Conservation (phyloP, 352 stramenopile species). For the Globisporangium solare region DNA sequence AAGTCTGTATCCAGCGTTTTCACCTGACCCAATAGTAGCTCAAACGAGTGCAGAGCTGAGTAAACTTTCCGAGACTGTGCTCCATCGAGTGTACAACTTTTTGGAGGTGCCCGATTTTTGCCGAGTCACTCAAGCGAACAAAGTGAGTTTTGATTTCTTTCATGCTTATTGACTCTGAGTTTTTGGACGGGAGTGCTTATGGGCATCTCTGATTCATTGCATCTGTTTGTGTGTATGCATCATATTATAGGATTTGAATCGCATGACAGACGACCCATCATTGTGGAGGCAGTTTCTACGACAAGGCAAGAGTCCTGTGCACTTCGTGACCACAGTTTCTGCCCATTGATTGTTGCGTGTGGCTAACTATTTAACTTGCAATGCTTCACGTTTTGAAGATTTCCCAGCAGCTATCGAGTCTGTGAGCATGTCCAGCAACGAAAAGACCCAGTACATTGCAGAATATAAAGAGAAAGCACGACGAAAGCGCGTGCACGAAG, state of each 20-base stretch:
- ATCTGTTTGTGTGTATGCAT: not conserved
- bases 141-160: conserved; percentile 15
- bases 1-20: conserved; percentile 35
- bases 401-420: conserved; percentile 9
- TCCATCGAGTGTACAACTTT: conserved; percentile 23
- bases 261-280: conserved; percentile 8
- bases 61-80: conserved; percentile 27
- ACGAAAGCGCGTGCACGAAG: not conserved
- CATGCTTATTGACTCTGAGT: not conserved
- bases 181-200: not conserved
- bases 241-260: conserved; percentile 4
- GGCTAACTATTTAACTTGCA: no score
- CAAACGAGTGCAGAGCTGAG: conserved; percentile 36
- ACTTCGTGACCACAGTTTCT: not conserved
- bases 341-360: no score
- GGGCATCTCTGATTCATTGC: not conserved
- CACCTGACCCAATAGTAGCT: not conserved
- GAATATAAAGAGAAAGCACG: not conserved
- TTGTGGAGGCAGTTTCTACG: conserved; percentile 29
- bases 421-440: not conserved
- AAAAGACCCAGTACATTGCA: conserved; percentile 20
- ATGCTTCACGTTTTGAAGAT: conserved; percentile 15
- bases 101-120: conserved; percentile 29
- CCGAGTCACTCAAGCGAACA: conserved; percentile 29
- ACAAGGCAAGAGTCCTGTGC: conserved; percentile 17